Evolutionary conservation across 2,329 filamentous ascomycete species (phyloP), one percentile per base, ranked within the genome.

Genomic region (Trichoderma koningii): DNA sequence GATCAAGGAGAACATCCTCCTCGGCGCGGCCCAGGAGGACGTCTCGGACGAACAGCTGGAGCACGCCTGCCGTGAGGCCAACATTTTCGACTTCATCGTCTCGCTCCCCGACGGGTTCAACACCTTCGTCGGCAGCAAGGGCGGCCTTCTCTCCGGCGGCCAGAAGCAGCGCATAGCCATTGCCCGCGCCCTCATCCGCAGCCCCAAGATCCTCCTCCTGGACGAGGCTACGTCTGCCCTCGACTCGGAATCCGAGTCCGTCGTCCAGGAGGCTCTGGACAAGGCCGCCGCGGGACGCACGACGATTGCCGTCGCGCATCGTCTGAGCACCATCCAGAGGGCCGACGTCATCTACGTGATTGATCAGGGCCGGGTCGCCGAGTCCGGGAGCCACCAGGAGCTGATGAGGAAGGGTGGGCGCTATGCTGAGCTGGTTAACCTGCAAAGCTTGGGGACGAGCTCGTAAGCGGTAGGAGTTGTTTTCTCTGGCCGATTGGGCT

Each of bases 291-390:
- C 91, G 80, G 92, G 89, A 51, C 85, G 93, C 59, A 96, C 93
- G 7, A 98, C 94, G 0, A 95, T 99, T 68, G 93, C 94, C 0
- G 94, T 99, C 1, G 95, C 95, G 3, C 94, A 99, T 77, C 84
- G 95, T 26, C 80, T 99, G 6, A 92, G 88, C 73, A 97, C 95
- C 0, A 97, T 98, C 67, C 93, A 97, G 75, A 93, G 95, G 75
- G 94, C 94, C 0, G 94, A 98, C 74, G 80, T 94, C 55, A 98
- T 98, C 71, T 97, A 96, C 69, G 94, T 98, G n/a, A 95, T 98
- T 74, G 93, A 97, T 76, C 88, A 91, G 71, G 95, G 94, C 7
- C 85, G 87, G 66, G 86, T 98, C 50, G 90, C 96, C 1, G 94
- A 98, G 80, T 85, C 86, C 70, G 94, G 94, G 5, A 92, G 87